These are phyloP conservation scores for Glycyrrhiza uralensis DNA, from an alignment of 306 rosid genomes.

Conservation along the genomic window DNA sequence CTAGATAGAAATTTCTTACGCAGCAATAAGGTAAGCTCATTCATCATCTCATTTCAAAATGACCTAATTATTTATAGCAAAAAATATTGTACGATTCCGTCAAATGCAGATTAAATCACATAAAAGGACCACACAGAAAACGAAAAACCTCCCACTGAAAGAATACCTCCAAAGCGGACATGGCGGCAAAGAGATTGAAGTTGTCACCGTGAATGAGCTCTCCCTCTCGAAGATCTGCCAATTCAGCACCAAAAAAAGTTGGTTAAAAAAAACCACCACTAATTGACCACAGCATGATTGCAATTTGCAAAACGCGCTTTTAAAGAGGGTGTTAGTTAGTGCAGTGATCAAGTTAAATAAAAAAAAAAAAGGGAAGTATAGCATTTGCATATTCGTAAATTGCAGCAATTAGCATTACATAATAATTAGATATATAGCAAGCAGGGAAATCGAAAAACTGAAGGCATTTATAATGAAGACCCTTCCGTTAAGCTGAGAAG, in stretches of 20 bases:
- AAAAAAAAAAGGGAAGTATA: not conserved
- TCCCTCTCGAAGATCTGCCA: conserved; percentile 90
- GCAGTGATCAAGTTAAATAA: conserved; percentile 8
- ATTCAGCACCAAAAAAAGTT: not conserved
- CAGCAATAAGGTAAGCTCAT: not conserved
- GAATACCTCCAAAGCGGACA: conserved; percentile 94
- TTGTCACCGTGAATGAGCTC: conserved; percentile 91
- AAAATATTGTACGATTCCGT: not conserved
- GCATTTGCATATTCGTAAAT: not conserved
- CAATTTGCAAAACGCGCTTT: not conserved
- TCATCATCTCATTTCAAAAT: not conserved
- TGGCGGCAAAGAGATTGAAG: conserved; percentile 92
- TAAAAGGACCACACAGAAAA: not conserved
- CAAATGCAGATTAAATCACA: not conserved
- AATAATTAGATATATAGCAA: not conserved
- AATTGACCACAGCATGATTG: not conserved
- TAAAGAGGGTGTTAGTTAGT: no score
- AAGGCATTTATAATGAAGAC: not conserved
- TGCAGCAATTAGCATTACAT: not conserved
- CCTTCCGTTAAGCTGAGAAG: not conserved
- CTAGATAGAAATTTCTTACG: not conserved
- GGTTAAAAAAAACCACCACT: not conserved
- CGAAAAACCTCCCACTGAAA: not conserved
- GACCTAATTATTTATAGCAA: not conserved
- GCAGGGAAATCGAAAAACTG: not conserved